Evolutionary conservation across 805 yeast genomes (phyloP), one percentile per base, ranked within the genome.

Genomic region (Babjeviella inositovora): DNA sequence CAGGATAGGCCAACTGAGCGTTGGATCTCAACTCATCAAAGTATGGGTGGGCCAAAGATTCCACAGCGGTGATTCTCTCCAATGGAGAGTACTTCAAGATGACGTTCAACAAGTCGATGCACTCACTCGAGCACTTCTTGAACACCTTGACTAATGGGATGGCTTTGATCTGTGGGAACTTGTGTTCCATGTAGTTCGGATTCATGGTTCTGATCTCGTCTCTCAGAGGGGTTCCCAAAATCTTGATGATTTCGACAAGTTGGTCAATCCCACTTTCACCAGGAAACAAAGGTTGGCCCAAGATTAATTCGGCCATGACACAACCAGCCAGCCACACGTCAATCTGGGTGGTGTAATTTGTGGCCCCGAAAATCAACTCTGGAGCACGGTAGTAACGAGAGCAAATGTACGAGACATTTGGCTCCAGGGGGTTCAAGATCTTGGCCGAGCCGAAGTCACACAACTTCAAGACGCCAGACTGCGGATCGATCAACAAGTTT

Each of bases 301-400:
- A 62, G 32, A 85, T 69, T 39, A 90, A 57, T 52, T 90, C 98
- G 4, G 97, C 97, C 81, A 90, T 84, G 12, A 90, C 98, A 56
- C 98, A 90, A 11, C 94, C 95, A 8, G 93, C 82, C 8, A 94
- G 80, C 98, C 98, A 90, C 22, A 90, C 70, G 46, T 90, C 98
- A 34, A 90, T 90, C 47, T 87, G 85, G 15, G 96, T 84, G 6
- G 97, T 82, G 50, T 90, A 90, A 49, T 85, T 81, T 14, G 93
- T 77, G 8, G 97, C 93, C 11, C 97, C 98, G 55, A 90, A 90
- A 30, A 90, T 90, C 37, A 90, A 67, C 50, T 90, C 98, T 0
- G 98, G 98, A 5, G 98, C 98, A 27, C 98, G 62, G 51, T 90
- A 90, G 52, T 87, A 90, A 37, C 98, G 65, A 11, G 96, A 84